Base-by-base conservation (phyloP, 306 rosid species). In the Castanea sativa region DNA sequence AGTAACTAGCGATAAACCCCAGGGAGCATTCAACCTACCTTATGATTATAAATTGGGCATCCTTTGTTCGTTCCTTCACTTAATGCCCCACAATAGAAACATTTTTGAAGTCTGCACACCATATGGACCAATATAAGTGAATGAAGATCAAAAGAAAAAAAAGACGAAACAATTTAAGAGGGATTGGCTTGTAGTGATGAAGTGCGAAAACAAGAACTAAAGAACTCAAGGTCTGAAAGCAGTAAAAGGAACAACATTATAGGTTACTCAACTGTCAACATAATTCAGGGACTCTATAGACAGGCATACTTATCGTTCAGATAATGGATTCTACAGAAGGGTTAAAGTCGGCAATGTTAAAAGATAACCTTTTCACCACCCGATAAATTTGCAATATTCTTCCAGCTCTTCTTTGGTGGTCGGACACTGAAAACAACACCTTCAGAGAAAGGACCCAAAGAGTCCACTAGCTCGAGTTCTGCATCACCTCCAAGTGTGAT, bases 401-500 rank as follows among this genome's bases (percentile, higher is more conserved):
- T 95, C 99, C 99, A 95, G 83, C 96, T 92, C 90, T 92, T 95
- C 88, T 91, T 92, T 49, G 99, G 99, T 8, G 98, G 99, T 77
- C 99, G 88, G 75, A 95, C 98, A 80, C 99, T 95, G 86, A 92
- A 95, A 75, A 95, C 97, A 76, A 92, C 99, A 63, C 98, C 97
- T 89, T 92, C 97, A 41, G 99, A 90, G 88, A 95, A 95, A 55
- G 99, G 99, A 85, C 91, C 98, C 86, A 95, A 80, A 80, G 98
- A 92, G 85, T 95, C 99, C 65, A 95, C 98, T 64, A 91, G 94
- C 83, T 95, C 97, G 11, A 95, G 98, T 80, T 91, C 99, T 32
- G 99, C 99, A 83, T 95, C 99, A 52, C 98, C 99, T 85, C 99
- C 99, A 30, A 95, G 97, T 10, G 99, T 95, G 73, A 95, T 95